Evolutionary conservation across 192 early-diverging fungal species (phyloP), one percentile per base, ranked within the genome.

Genomic region (Allomyces javanicus): DNA sequence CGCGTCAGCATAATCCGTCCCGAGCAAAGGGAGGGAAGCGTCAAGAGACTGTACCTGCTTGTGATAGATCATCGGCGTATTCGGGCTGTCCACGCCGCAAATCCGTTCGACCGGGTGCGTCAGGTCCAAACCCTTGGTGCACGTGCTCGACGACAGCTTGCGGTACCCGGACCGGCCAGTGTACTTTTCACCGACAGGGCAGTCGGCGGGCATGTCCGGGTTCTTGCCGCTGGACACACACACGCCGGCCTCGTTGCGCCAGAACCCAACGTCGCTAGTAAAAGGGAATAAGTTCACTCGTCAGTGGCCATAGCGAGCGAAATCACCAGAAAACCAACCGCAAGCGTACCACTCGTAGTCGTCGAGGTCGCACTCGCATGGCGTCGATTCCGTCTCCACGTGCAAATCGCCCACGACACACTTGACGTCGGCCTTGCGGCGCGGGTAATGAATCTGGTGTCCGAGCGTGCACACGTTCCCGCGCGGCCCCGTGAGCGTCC

Each of bases 271-370:
- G 62, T 87, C 91, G 70, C 74, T 72, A 61, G 12, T 24, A 14
- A 7, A 40, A 40, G 33, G 33, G 5, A 40, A 40, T 40, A 3
- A 3, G 33, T 40, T 40, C 23, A 6, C n/a, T 40, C 14, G 11
- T 24, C 67, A 65, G 44, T n/a, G 62, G 43, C 24, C 25, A 62
- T 50, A 67, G 23, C 23, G 9, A n/a, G 64, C 40, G 10, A 24
- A 66, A 19, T 43, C 14, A 55, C 67, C 24, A n/a, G 64, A 61
- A 61, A 25, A 44, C 4, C 26, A 14, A 66, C 67, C 68, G 67
- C 77, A 21, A n/a, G 17, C 50, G 50, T 21, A 58, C 50, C 94
- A 97, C 81, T 94, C 91, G 69, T 76, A 97, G 74, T 97, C 94
- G 21, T 70, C 74, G 9, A 81, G 68, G 1, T 80, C 76, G 72